These are phyloP conservation scores for Tolypocladium endophyticum DNA, from an alignment of 2,329 filamentous ascomycete genomes.

Conservation along the genomic window DNA sequence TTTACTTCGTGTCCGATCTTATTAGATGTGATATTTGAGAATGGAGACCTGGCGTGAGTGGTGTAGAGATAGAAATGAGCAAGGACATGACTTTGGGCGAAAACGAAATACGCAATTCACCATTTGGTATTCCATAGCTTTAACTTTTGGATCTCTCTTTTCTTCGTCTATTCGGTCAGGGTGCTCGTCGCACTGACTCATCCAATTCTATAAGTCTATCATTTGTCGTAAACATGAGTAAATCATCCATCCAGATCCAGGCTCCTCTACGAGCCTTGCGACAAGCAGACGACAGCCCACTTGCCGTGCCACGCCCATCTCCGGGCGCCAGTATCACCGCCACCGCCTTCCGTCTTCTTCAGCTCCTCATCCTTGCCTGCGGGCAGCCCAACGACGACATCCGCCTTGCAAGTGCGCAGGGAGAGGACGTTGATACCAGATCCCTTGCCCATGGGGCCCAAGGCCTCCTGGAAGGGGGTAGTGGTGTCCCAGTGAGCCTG, in stretches of 20 bases:
- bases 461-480: conserved; percentile 73
- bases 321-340: conserved; percentile 58
- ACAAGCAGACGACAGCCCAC: conserved; percentile 74
- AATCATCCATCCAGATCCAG: not conserved
- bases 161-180: not conserved
- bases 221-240: not conserved
- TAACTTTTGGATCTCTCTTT: no score
- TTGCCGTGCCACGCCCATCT: conserved; percentile 96
- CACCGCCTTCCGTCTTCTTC: conserved; percentile 54
- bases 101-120: not conserved
- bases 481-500: conserved; percentile 64
- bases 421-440: conserved; percentile 80
- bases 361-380: conserved; percentile 76
- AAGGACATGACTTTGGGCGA: not conserved
- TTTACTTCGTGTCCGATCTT: not conserved
- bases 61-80: not conserved
- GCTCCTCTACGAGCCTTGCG: conserved; percentile 17
- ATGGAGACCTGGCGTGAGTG: no score
- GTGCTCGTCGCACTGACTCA: not conserved
- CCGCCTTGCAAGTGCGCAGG: conserved; percentile 89
- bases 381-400: conserved; percentile 84
- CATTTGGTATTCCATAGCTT: not conserved
- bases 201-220: conserved; percentile 1
- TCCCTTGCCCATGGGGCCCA: conserved; percentile 72
- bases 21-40: not conserved